Base-by-base conservation (phyloP, 768 basidiomycete genomes). In the Mycena vulgaris region DNA sequence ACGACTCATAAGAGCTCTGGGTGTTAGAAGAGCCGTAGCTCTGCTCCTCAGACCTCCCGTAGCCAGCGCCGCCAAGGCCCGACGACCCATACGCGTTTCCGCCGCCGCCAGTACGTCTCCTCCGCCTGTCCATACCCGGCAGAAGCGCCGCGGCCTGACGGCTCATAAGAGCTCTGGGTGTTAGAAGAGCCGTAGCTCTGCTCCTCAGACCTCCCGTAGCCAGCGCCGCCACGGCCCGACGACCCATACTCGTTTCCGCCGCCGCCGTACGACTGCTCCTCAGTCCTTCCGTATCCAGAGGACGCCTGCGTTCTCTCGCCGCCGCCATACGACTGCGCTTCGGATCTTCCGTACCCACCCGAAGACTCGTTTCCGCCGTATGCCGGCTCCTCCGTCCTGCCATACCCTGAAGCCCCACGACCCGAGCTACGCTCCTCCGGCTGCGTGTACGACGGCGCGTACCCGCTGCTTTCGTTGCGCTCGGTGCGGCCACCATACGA, bases 51-150 rank as follows among this genome's bases (percentile, higher is more conserved):
- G 51, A 53, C 52, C 53, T 61, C 49, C 51, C 57, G 31, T 67
- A 60, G n/a, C 61, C 70, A 31, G 48, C 35, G 59, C 23, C 16
- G 47, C 47, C 47, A 16, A 70, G 69, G 53, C 69, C 63, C 61
- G 71, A 66, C 21, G 71, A 75, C 33, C 47, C 58, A 49, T 75
- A 57, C 27, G 74, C 75, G 37, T 77, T 72, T 42, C 71, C 63
- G 30, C 70, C 51, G n/a, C n/a, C n/a, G n/a, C n/a, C n/a, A n/a
- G n/a, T n/a, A n/a, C n/a, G n/a, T 57, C 45, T 56, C 57, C 65
- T 59, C 27, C 47, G 31, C 10, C 64, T 25, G n/a, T 2, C 47
- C 64, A 58, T 66, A 66, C 56, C 64, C 64, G 19, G 14, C 8
- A 3, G 47, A 51, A 52, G 37, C 48, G 6, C 55, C 53, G n/a